Percentiles rank a stretch among this genome's conserved stretches.
phyloP scores from a whole-genome alignment of 805 yeast genomes.

The Cyberlindnera amylophila region DNA sequence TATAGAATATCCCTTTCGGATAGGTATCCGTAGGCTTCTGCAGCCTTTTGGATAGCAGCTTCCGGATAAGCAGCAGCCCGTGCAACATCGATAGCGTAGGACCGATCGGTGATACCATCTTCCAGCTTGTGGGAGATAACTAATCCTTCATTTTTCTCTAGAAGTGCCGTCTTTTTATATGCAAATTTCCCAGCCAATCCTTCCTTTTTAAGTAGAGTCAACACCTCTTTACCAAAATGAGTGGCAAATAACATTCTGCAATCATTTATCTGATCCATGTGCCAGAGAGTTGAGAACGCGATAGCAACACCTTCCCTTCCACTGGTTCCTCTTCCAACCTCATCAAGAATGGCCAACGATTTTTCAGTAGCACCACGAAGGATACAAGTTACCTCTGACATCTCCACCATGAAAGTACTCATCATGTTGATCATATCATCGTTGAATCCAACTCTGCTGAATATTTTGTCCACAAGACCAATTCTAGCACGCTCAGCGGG shows the following conservation, averaged over 20 bases:
- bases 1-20: constrained; percentile 7
- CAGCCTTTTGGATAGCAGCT: constrained; percentile 12
- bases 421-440: constrained; percentile 94
- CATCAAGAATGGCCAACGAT: constrained; percentile 89
- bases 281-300: constrained; percentile 92
- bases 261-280: constrained; percentile 63
- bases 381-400: constrained; percentile 89
- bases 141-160: constrained; percentile 47
- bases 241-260: constrained; percentile 92
- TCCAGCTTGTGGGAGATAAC: constrained; percentile 83
- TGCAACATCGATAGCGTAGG: constrained; percentile 96
- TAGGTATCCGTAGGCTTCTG: constrained; percentile 9
- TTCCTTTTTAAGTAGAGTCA: constrained; percentile 60
- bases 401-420: constrained; percentile 94
- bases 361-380: constrained; percentile 72
- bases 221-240: constrained; percentile 86
- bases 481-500: constrained; percentile 78
- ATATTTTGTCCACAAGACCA: constrained; percentile 82
- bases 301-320: constrained; percentile 96
- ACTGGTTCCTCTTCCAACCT: constrained; percentile 76
- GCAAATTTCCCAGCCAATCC: constrained; percentile 72
- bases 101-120: constrained; percentile 87
- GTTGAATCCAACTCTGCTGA: constrained; percentile 96
- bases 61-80: constrained; percentile 88
- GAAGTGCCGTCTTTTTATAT: constrained; percentile 53